phyloP scores from a whole-genome alignment of 805 yeast genomes.

The Ogataea glucozyma region DNA sequence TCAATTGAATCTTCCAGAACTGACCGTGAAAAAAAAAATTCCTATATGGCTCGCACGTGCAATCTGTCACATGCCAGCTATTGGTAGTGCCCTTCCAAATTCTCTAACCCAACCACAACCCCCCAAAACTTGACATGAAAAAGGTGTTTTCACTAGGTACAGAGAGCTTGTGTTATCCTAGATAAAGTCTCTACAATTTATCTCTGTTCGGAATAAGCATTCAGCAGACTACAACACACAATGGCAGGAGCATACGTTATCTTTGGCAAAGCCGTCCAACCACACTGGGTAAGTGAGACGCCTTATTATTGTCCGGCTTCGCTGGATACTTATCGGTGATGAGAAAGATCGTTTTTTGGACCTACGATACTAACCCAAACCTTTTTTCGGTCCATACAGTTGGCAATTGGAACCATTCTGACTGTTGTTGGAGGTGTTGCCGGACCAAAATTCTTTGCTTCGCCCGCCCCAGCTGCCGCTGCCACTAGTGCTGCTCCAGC shows the following conservation, averaged over 20 bases:
- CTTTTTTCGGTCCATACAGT: conserved; percentile 40
- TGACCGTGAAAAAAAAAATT: neutral
- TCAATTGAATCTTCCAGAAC: conserved; percentile 6
- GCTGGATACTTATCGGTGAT: conserved; percentile 6
- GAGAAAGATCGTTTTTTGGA: neutral
- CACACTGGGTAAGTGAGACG: conserved; percentile 63
- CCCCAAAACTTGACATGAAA: conserved; percentile 6
- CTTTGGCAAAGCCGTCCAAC: conserved; percentile 78
- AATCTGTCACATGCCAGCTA: neutral
- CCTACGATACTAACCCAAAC: neutral
- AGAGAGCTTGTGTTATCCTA: too few species aligned
- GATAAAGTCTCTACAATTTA: too few species aligned
- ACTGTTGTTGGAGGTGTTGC: conserved; percentile 59
- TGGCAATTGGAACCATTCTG: conserved; percentile 80
- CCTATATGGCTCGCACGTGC: neutral
- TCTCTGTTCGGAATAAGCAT: neutral
- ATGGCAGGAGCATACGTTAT: conserved; percentile 87
- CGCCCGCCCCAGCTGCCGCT: conserved; percentile 43
- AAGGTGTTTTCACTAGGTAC: neutral
- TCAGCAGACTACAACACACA: conserved; percentile 12
- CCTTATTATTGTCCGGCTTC: neutral
- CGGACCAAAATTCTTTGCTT: conserved; percentile 48
- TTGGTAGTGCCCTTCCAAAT: neutral
- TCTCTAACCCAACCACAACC: conserved; percentile 4
- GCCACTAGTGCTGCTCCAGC: conserved; percentile 63